Evolutionary conservation across 768 basidiomycete species (phyloP), one percentile per base, ranked within the genome.

Genomic region (Pulveroboletus sp.): DNA sequence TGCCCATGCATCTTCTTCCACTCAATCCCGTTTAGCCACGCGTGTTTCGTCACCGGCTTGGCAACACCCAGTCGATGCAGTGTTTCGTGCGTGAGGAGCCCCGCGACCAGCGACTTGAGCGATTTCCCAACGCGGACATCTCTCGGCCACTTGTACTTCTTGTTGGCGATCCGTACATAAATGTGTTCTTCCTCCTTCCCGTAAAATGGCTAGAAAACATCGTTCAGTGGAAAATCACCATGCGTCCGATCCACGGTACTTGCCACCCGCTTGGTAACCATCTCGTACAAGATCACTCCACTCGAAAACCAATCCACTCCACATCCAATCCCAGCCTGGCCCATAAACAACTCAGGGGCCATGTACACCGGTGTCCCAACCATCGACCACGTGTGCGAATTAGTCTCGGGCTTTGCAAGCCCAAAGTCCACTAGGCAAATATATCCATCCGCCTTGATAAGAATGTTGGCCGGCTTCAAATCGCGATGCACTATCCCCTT

Each of bases 391-490:
- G 42, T 31, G 37, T 60, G 41, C 0, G 64, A 51, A 6, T 50
- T 29, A 4, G 47, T 48, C 16, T 65, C 55, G 3, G 37, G 33
- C 29, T 61, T 53, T 1, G 75, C 68, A 20, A 65, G 50, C 4
- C 80, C 80, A 53, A 85, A 79, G 56, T 84, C 81, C 9, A 72
- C 71, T 1, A 84, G 50, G 47, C 66, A 60, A 23, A 82, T 67
- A 55, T 84, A 84, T 21, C 81, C 82, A 57, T 80, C 78, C 2
- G 69, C 55, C 36, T 77, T 79, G 49, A 84, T 45, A 43, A 84
- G 70, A 40, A 84, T 72, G 42, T 82, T 83, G 17, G 73, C 75
- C 2, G 81, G 80, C 56, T 83, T 82, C 17, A 84, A 46, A 56
- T 84, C 80, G 17, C 79, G 72, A 49, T 82, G 80, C 7, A 73